Evolutionary conservation across 2,329 filamentous ascomycete genomes (phyloP), one percentile per base, ranked within the genome.

Genomic region (Zymoseptoria tritici): DNA sequence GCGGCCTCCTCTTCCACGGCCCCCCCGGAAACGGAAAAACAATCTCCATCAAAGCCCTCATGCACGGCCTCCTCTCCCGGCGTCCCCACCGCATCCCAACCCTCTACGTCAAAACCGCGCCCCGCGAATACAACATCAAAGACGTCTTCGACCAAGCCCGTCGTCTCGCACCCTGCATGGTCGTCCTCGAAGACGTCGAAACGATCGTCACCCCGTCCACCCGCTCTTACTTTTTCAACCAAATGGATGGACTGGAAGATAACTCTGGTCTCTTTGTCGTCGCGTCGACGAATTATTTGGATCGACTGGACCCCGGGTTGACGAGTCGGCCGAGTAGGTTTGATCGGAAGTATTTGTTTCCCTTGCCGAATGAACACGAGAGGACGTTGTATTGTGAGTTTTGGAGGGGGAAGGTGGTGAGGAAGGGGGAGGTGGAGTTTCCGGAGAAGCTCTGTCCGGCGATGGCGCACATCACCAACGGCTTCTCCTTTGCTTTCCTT

Each of bases 161-260:
- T 19, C 75, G 81, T 62, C 79, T 83, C 61, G 81, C 86, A 0
- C 87, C 87, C 0, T 89, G 86, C 73, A 83, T 88, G 66, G 79
- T 90, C 4, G 83, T 90, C 50, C 85, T 90, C 58, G 87, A 90
- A 71, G 87, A 90, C 62, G 79, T 90, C 2, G 87, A 90, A 69
- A 85, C 83, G 3, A 80, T 89, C 49, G 82, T 90, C 42, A 80
- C 78, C n/a, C 80, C 85, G 52, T 64, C 70, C 2, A 83, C 86
- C 9, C 78, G 86, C 20, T 83, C 80, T 58, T 89, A 88, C 75
- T 90, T 90, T 73, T 78, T 89, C 60, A 89, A 89, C 69, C 85
- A 89, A 72, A 63, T 89, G 16, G 87, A 90, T 63, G 87, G 86
- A 0, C 78, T 90, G 7, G 83, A 84, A 67, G 81, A 79, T 62